Conservation (phyloP, 208 protist species). For the Phytomonas serpens region DNA sequence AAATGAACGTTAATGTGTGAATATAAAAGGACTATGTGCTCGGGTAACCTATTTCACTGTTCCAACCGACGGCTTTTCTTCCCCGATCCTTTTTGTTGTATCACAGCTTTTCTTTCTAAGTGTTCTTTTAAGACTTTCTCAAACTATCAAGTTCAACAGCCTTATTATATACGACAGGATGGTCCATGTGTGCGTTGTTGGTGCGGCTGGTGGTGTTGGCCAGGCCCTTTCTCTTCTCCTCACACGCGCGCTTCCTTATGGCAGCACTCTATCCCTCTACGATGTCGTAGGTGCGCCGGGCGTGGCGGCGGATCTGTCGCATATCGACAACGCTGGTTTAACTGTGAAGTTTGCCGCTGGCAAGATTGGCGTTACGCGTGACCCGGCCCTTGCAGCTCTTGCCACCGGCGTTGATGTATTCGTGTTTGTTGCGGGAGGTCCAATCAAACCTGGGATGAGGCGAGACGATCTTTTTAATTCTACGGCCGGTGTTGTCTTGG, state of each 20-base stretch:
- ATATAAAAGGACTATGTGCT: too few species aligned
- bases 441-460: slow-evolving; percentile 96
- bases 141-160: background rate
- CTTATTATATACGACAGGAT: slow-evolving; percentile 20
- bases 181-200: slow-evolving; percentile 84
- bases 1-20: too few species aligned
- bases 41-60: background rate
- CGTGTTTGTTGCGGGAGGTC: slow-evolving; percentile 93
- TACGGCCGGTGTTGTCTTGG: slow-evolving; percentile 92
- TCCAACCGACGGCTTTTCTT: slow-evolving; percentile 5
- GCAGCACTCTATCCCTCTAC: slow-evolving; percentile 87
- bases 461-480: slow-evolving; percentile 96
- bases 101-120: slow-evolving; percentile 6
- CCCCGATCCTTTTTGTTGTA: slow-evolving; percentile 9
- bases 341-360: slow-evolving; percentile 71
- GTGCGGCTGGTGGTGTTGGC: slow-evolving; percentile 84
- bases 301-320: slow-evolving; percentile 92
- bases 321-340: slow-evolving; percentile 75
- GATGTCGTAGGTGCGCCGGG: slow-evolving; percentile 87
- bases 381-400: slow-evolving; percentile 52
- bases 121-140: background rate
- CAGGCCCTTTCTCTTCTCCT: slow-evolving; percentile 86
- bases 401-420: slow-evolving; percentile 87
- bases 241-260: slow-evolving; percentile 56
- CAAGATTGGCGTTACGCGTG: slow-evolving; percentile 57